Conservation (phyloP, 108 stramenopile species). For the Seminavis robusta region DNA sequence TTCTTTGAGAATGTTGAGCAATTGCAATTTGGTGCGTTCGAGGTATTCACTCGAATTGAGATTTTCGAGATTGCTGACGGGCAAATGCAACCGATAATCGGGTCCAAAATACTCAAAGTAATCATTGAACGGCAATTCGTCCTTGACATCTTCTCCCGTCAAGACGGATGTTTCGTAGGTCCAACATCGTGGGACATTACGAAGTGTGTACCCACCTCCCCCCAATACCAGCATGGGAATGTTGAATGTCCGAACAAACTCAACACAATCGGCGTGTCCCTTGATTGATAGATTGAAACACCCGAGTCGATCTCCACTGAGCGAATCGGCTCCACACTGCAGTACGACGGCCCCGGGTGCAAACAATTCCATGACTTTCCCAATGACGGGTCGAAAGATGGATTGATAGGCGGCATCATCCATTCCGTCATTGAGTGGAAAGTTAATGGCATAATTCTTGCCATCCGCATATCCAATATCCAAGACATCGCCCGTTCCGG, state of each 20-base stretch:
- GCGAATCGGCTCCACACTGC: constrained; percentile 97
- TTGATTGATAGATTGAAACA: constrained; percentile 95
- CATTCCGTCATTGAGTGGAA: constrained; percentile 95
- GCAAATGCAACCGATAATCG: constrained; percentile 95
- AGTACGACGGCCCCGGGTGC: constrained; percentile 95
- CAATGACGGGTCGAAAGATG: constrained; percentile 95
- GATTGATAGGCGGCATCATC: constrained; percentile 82
- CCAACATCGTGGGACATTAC: constrained; percentile 99
- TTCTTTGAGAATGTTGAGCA: constrained; percentile 70
- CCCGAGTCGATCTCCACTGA: constrained; percentile 96
- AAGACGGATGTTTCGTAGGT: constrained; percentile 96
- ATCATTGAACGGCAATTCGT: constrained; percentile 96
- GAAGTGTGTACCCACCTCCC: constrained; percentile 98
- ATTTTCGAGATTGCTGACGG: constrained; percentile 97
- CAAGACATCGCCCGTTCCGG: constrained; percentile 86
- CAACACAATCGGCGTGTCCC: constrained; percentile 95
- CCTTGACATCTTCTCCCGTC: constrained; percentile 81
- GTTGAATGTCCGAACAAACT: constrained; percentile 88
- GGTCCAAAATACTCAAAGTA: constrained; percentile 99
- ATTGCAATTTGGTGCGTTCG: constrained; percentile 80
- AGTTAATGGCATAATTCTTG: constrained; percentile 98
- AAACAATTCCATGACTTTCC: constrained; percentile 96
- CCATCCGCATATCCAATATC: constrained; percentile 90
- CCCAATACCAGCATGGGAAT: constrained; percentile 96
- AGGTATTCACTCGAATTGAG: constrained; percentile 88